Evolutionary conservation across 2,329 filamentous ascomycete species (phyloP), one percentile per base, ranked within the genome.

Genomic region (Dactylellina leptospora): DNA sequence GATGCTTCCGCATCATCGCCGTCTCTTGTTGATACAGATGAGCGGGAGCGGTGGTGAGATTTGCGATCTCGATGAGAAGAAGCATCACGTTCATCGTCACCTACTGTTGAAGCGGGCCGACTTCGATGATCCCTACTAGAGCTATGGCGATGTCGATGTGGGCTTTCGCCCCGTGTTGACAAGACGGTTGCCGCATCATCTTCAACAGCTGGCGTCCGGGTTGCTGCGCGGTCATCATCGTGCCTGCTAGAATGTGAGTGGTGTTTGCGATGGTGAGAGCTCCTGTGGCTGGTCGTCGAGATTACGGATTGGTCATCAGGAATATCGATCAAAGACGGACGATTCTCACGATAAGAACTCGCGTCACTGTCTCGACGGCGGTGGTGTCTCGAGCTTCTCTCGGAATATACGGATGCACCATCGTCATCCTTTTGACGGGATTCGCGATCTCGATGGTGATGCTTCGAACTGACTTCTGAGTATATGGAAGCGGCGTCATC

Each of bases 51-150:
- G 47, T 72, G 68, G 51, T 64, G 68, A 3, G 68, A 72, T 22
- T 51, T 72, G 6, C 59, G 53, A 25, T 72, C 68, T 22, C 59
- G 59, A 38, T 60, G 59, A 23, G 68, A 70, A 42, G 64, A 59
- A 60, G 53, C 59, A 47, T 72, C 68, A 58, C 59, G 68, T 72
- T 72, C 59, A 47, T 64, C 60, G 28, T 63, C 53, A 64, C 56
- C 53, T 72, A 72, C 68, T 72, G 68, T 72, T 72, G 68, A 72
- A 72, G 68, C 56, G 68, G 48, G 68, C 68, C 60, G 64, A 53
- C 62, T 53, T 63, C 59, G 68, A 72, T 72, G 68, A 59, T 72
- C 68, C 68, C 59, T 64, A 42, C 68, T 72, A 23, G 59, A 55
- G 38, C 68, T 72, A 40, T 38, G 68, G 45, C 40, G 68, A 30